A percentile compares a stretch with the other conserved stretches of the same genome.
phyloP scores from a whole-genome alignment of 108 stramenopile genomes.

The Nitzschia sp. region DNA sequence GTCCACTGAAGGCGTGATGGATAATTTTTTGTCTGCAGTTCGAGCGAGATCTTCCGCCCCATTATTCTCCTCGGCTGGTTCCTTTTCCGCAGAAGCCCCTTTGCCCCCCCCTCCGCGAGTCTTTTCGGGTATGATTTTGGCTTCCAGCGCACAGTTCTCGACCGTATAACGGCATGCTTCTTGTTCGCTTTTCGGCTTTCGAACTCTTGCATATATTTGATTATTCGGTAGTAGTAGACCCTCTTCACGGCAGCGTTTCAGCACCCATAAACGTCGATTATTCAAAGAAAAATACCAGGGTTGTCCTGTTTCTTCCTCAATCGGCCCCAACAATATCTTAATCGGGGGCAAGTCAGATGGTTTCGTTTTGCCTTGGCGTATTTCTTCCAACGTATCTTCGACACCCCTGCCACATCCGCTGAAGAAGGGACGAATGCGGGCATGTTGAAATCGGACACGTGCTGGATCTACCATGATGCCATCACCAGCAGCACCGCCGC shows the following conservation, averaged over 20 bases:
- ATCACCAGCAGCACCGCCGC: not conserved
- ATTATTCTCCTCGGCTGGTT: not conserved
- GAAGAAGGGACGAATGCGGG: slow-evolving; percentile 84
- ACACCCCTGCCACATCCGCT: slow-evolving; percentile 89
- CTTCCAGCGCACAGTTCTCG: slow-evolving; percentile 65
- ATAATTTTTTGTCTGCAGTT: not conserved
- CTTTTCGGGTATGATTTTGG: slow-evolving; percentile 25
- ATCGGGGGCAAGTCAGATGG: slow-evolving; percentile 84
- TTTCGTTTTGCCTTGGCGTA: slow-evolving; percentile 58
- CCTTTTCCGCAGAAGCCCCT: not conserved
- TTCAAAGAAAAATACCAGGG: slow-evolving; percentile 92
- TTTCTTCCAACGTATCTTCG: slow-evolving; percentile 68
- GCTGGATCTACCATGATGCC: slow-evolving; percentile 71
- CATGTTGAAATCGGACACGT: slow-evolving; percentile 88
- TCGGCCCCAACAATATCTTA: slow-evolving; percentile 76
- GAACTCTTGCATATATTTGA: slow-evolving; percentile 61
- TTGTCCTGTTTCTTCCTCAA: slow-evolving; percentile 32
- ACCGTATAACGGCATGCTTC: slow-evolving; percentile 69
- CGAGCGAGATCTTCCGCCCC: not conserved
- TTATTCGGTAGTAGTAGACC: slow-evolving; percentile 54
- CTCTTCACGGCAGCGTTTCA: slow-evolving; percentile 82
- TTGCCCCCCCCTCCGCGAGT: not conserved
- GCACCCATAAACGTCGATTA: slow-evolving; percentile 89
- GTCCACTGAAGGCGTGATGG: not conserved
- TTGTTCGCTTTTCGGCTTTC: slow-evolving; percentile 58